These are phyloP conservation scores for Alternaria longipes DNA, from an alignment of 2,329 filamentous ascomycete genomes.

Conservation along the genomic window DNA sequence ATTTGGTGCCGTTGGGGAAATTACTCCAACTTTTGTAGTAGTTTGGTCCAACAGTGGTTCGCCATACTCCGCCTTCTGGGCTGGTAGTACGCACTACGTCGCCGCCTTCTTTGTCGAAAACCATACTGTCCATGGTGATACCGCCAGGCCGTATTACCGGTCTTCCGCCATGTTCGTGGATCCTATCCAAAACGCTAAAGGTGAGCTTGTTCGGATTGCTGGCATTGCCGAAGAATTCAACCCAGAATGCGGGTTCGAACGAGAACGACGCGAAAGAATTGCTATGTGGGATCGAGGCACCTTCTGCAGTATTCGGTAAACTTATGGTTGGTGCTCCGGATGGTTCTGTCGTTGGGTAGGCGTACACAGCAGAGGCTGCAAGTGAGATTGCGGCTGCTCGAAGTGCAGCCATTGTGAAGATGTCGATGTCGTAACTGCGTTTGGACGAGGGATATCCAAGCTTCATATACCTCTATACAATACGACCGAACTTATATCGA, in stretches of 20 bases:
- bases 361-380: background rate
- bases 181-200: conserved; percentile 9
- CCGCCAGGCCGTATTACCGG: conserved; percentile 21
- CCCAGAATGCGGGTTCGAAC: conserved; percentile 23
- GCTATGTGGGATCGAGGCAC: conserved; percentile 18
- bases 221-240: conserved; percentile 23
- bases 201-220: conserved; percentile 18
- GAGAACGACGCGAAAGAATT: conserved; percentile 24
- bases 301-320: conserved; percentile 11
- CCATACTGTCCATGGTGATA: conserved; percentile 23
- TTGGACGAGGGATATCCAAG: background rate
- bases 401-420: conserved; percentile 2
- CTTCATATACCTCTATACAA: background rate
- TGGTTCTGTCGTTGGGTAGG: background rate
- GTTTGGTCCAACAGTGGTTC: conserved; percentile 17
- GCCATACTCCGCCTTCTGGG: conserved; percentile 16
- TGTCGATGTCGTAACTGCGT: background rate
- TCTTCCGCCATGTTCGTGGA: conserved; percentile 19
- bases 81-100: conserved; percentile 20
- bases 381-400: conserved; percentile 4
- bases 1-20: conserved; percentile 19
- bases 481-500: background rate
- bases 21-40: conserved; percentile 23
- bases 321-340: background rate
- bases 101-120: conserved; percentile 11